Base-by-base conservation (phyloP, 1,284 basidiomycete species). In the Sutorius eximius region DNA sequence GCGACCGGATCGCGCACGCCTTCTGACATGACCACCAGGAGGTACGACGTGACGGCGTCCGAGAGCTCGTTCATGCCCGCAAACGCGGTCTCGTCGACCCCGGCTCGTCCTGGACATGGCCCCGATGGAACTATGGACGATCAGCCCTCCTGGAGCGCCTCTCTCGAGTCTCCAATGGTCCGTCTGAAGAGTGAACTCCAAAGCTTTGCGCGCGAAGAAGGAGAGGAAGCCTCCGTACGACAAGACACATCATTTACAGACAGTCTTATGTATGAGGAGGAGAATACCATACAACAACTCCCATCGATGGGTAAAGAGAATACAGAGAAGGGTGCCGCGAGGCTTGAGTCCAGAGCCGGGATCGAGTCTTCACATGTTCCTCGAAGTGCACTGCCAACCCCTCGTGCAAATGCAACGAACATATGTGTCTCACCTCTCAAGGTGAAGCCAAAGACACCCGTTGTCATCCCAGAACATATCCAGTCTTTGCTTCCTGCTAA, bases 81-180 rank as follows among this genome's bases (percentile, higher is more conserved):
- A 46, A 86, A 79, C 15, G 86, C 86, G 0, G 75, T 87, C 51
- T 87, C 88, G 1, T 91, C 89, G 4, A 91, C 89, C 1, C 88
- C 89, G 13, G 85, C 87, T n/a, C 82, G 62, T 57, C 64, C 57
- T 34, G 73, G 71, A 44, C 67, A 69, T 56, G 63, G 66, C 0
- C 63, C 76, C 32, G 70, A 80, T 55, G 76, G 64, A 32, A 71
- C 65, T 18, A 70, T 73, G 40, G 77, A 77, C 42, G 80, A 80
- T 36, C 67, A 72, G 18, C 77, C 82, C 2, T 85, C 86, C 24
- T 88, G 88, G 87, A 77, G 80, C 40, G 74, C 79, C 16, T 86
- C 87, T 3, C 67, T 91, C 43, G 88, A 91, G 64, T 87, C 86
- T 1, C 91, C 93, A 9, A 82, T 93, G 47, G 81, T 87, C 42